Conservation (phyloP, 768 basidiomycete species). For the Rhodotorula babjevae region DNA sequence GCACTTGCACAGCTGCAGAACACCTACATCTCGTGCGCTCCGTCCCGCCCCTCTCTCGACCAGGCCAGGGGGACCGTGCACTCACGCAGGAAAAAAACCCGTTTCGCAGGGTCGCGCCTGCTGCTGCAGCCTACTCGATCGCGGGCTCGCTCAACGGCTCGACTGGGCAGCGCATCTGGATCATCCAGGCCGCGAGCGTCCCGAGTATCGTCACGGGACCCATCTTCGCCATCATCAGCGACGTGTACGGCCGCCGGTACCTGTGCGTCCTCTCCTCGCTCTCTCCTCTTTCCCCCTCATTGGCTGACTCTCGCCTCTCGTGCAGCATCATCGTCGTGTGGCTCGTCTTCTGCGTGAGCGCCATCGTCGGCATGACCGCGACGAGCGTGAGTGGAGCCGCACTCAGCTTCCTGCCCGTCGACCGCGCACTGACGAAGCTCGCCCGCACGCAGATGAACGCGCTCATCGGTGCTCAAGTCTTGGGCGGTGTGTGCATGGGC, state of each 20-base stretch:
- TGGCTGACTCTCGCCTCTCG: neutral
- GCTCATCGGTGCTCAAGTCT: constrained; percentile 1
- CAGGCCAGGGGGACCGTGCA: neutral
- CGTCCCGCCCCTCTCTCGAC: neutral
- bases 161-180: constrained; percentile 9
- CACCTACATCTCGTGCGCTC: constrained; percentile 3
- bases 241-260: constrained; percentile 14
- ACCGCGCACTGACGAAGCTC: too few species aligned
- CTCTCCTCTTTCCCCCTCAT: neutral
- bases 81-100: too few species aligned
- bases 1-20: constrained; percentile 3
- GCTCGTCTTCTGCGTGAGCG: constrained; percentile 2
- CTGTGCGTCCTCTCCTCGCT: neutral
- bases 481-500: neutral
- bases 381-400: too few species aligned
- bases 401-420: too few species aligned
- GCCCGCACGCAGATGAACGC: neutral
- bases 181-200: constrained; percentile 6
- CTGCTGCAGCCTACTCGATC: neutral
- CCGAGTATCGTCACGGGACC: constrained; percentile 10
- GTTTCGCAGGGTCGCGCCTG: neutral
- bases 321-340: constrained; percentile 2
- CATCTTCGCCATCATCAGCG: constrained; percentile 4
- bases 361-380: constrained; percentile 16
- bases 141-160: neutral